phyloP scores from a whole-genome alignment of 73 alveolate genomes.

The Diophrys sp. region DNA sequence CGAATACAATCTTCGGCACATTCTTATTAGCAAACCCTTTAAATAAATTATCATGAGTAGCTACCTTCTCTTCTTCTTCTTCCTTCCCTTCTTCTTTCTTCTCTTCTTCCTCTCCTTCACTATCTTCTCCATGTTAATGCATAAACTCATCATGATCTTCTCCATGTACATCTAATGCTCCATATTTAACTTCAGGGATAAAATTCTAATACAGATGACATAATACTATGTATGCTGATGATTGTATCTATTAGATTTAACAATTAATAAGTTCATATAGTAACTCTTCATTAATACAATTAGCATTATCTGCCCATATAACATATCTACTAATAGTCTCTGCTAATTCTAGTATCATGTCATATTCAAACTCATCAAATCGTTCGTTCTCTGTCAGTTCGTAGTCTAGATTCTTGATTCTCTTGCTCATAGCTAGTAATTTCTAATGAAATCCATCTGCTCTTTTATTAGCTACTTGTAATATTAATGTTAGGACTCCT shows the following conservation, averaged over 20 bases:
- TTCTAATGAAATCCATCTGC: constrained; percentile 8
- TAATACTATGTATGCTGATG: constrained; percentile 37
- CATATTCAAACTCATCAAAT: constrained; percentile 38
- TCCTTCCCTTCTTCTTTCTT: not conserved
- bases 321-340: constrained; percentile 30
- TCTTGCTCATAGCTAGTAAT: not conserved
- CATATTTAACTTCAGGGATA: constrained; percentile 19
- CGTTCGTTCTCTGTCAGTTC: not conserved
- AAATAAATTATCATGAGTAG: constrained; percentile 4
- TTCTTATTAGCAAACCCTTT: constrained; percentile 46
- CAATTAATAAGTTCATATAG: constrained; percentile 30
- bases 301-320: constrained; percentile 6
- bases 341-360: constrained; percentile 29
- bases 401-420: not conserved
- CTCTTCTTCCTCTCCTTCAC: constrained; percentile 4
- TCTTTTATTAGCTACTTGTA: not conserved
- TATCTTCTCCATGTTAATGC: constrained; percentile 8
- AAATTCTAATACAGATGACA: constrained; percentile 31
- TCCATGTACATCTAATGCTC: constrained; percentile 7
- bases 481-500: not conserved
- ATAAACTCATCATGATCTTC: not conserved
- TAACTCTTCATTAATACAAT: constrained; percentile 23
- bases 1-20: constrained; percentile 23
- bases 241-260: constrained; percentile 23
- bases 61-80: not conserved